Percentiles rank a stretch among this genome's conserved stretches.
Conservation (phyloP, 1,139 yeast species). For the Candida sanyaensis region DNA sequence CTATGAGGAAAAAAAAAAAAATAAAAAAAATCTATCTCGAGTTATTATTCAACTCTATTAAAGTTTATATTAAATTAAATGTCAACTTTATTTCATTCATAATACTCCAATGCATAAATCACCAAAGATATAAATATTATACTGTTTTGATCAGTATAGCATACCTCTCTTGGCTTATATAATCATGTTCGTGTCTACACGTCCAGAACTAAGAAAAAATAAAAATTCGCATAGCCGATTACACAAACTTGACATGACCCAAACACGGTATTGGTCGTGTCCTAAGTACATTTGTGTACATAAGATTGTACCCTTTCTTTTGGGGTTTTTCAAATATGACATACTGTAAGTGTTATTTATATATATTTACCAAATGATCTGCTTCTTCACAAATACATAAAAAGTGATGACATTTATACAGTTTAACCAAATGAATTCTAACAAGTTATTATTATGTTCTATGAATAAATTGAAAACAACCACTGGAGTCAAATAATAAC, state of each 20-base stretch:
- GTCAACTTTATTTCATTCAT: too few relatives aligned
- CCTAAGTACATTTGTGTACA: neutral
- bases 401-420: conserved; percentile 55
- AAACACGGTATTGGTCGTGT: too few relatives aligned
- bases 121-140: too few relatives aligned
- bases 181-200: too few relatives aligned
- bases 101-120: too few relatives aligned
- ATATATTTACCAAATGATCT: conserved; percentile 68
- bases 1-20: neutral
- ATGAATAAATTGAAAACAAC: conserved; percentile 68
- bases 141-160: too few relatives aligned
- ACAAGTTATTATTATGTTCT: conserved; percentile 45
- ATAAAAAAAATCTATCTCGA: too few relatives aligned
- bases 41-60: too few relatives aligned
- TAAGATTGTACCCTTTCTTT: neutral
- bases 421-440: conserved; percentile 66
- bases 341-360: neutral
- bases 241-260: too few relatives aligned
- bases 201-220: too few relatives aligned
- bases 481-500: conserved; percentile 85
- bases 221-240: too few relatives aligned
- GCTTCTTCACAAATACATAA: conserved; percentile 56
- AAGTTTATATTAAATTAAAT: neutral
- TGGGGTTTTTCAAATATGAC: neutral
- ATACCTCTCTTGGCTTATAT: too few relatives aligned